phyloP scores from a whole-genome alignment of 78 protist genomes.

The Goniomonas avonlea region DNA sequence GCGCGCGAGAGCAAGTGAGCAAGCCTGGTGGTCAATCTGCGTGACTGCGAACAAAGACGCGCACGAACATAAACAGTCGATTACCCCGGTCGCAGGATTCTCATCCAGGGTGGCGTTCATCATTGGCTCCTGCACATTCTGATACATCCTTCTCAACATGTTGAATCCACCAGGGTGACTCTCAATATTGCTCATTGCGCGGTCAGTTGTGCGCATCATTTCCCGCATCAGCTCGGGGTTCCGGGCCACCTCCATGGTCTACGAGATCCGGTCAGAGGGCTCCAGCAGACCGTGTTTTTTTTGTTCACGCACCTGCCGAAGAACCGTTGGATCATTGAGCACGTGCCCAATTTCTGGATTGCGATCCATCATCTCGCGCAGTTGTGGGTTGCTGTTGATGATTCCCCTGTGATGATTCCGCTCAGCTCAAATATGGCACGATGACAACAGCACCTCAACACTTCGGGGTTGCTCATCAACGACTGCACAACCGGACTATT shows the following conservation, averaged over 20 bases:
- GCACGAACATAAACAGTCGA: background rate
- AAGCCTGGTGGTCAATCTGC: background rate
- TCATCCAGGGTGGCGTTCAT: conserved; percentile 13
- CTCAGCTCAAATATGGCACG: too few species aligned
- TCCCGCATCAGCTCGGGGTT: conserved; percentile 80
- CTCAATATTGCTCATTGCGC: conserved; percentile 77
- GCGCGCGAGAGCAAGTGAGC: too few species aligned
- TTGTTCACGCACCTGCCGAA: too few species aligned
- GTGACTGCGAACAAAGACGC: background rate
- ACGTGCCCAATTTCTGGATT: conserved; percentile 78
- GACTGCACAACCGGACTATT: conserved; percentile 55
- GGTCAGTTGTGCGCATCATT: conserved; percentile 74
- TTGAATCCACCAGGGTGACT: conserved; percentile 77
- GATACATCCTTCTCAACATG: conserved; percentile 63
- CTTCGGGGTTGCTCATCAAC: conserved; percentile 40
- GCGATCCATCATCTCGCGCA: conserved; percentile 60
- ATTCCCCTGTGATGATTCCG: background rate
- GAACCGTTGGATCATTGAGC: conserved; percentile 64
- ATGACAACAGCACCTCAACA: background rate
- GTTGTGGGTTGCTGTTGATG: conserved; percentile 61
- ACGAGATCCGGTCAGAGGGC: too few species aligned
- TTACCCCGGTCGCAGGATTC: background rate
- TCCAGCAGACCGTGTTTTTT: too few species aligned
- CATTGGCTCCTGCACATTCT: conserved; percentile 71
- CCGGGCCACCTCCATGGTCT: conserved; percentile 64